phyloP scores from a whole-genome alignment of 2,329 filamentous ascomycete genomes.

The Neonectria hederae region DNA sequence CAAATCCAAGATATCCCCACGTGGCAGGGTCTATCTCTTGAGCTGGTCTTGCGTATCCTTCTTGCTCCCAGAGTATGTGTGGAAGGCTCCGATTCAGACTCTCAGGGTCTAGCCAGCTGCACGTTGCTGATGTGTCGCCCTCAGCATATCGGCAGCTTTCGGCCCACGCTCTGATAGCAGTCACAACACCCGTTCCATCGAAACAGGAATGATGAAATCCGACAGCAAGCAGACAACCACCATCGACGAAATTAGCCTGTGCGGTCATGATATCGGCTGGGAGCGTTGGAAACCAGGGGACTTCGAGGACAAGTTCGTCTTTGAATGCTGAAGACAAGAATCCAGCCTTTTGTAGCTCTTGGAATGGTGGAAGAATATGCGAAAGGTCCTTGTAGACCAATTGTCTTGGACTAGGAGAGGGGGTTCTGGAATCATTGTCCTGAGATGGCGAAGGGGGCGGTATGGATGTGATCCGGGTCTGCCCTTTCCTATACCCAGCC shows the following conservation, averaged over 20 bases:
- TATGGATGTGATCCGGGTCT: constrained; percentile 35
- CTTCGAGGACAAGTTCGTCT: constrained; percentile 39
- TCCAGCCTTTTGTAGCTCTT: constrained; percentile 33
- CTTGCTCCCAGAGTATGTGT: constrained; percentile 41
- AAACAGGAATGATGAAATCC: constrained; percentile 41
- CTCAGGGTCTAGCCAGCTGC: constrained; percentile 43
- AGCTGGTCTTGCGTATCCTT: constrained; percentile 32
- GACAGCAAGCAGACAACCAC: constrained; percentile 43
- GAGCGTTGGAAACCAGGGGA: constrained; percentile 36
- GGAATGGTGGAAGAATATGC: constrained; percentile 38
- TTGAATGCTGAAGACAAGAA: constrained; percentile 43
- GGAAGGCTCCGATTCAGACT: constrained; percentile 46
- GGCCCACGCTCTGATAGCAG: constrained; percentile 44
- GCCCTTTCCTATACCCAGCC: constrained; percentile 36
- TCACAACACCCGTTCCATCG: constrained; percentile 44
- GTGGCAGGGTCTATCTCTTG: constrained; percentile 39
- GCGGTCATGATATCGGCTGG: constrained; percentile 43
- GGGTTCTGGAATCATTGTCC: neutral
- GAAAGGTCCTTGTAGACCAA: constrained; percentile 43
- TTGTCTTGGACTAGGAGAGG: constrained; percentile 12
- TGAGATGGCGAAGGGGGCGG: constrained; percentile 17
- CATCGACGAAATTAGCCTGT: constrained; percentile 46
- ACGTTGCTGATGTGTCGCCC: constrained; percentile 37
- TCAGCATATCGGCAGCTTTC: constrained; percentile 44
- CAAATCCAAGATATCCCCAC: constrained; percentile 42